These are phyloP conservation scores for Cicer judaicum DNA, from an alignment of 306 rosid species.

Conservation along the genomic window DNA sequence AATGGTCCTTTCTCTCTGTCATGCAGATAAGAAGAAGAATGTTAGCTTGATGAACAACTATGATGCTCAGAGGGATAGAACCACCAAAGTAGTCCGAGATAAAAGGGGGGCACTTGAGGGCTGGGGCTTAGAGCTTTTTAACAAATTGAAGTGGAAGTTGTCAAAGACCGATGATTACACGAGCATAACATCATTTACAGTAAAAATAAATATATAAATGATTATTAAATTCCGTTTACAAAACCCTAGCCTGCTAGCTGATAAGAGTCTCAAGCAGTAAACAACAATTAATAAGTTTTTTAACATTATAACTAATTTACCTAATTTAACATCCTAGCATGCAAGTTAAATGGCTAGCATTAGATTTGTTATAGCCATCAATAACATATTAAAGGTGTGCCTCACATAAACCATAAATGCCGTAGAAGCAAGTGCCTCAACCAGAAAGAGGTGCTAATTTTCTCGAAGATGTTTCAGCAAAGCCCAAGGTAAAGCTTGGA, in stretches of 20 bases:
- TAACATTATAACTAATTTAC: constrained; percentile 32
- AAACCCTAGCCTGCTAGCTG: constrained; percentile 39
- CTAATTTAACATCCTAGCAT: constrained; percentile 39
- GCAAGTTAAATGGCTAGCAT: constrained; percentile 30
- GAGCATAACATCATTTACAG: constrained; percentile 33
- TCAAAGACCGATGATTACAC: neutral
- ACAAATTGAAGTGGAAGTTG: constrained; percentile 15
- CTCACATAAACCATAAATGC: constrained; percentile 16
- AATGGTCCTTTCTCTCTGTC: constrained; percentile 77
- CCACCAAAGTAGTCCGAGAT: neutral
- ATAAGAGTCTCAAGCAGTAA: constrained; percentile 29
- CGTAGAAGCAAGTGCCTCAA: constrained; percentile 26
- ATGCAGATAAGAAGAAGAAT: constrained; percentile 43
- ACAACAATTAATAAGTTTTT: constrained; percentile 3
- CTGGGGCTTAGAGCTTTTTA: constrained; percentile 19
- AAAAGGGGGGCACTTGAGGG: constrained; percentile 1
- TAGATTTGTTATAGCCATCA: constrained; percentile 17
- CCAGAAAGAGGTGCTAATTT: constrained; percentile 23
- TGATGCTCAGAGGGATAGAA: constrained; percentile 38
- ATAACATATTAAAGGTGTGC: constrained; percentile 2
- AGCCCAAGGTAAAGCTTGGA: constrained; percentile 3
- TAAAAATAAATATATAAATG: constrained; percentile 27
- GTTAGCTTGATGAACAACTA: constrained; percentile 45
- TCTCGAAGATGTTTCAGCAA: neutral
- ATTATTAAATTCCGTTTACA: constrained; percentile 28